phyloP scores from a whole-genome alignment of 768 basidiomycete genomes.

The Hortiboletus flavorubellus region DNA sequence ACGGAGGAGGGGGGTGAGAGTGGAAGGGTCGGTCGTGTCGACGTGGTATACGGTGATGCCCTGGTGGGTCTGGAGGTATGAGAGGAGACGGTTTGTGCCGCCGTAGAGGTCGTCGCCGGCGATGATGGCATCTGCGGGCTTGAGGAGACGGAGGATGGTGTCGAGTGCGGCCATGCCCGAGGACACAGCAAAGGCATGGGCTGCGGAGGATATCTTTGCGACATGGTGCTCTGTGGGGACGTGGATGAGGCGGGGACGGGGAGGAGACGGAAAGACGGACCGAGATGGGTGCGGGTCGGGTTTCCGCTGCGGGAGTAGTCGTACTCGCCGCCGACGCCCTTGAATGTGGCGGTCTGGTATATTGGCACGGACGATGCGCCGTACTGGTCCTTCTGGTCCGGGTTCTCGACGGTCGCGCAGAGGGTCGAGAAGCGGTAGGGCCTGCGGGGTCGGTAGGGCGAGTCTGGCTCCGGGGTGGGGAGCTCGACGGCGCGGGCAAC shows the following conservation, averaged over 20 bases:
- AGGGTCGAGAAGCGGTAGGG: constrained; percentile 89
- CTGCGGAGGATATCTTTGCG: constrained; percentile 92
- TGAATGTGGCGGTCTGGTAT: constrained; percentile 98
- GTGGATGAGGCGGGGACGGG: background rate
- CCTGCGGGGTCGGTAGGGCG: constrained; percentile 61
- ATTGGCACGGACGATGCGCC: constrained; percentile 94
- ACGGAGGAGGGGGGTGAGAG: constrained; percentile 60
- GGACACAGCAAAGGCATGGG: constrained; percentile 86
- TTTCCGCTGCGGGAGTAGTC: constrained; percentile 97
- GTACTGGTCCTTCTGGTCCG: constrained; percentile 91
- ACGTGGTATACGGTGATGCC: constrained; percentile 91
- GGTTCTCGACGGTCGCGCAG: constrained; percentile 90
- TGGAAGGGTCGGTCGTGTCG: constrained; percentile 77
- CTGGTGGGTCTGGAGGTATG: constrained; percentile 82
- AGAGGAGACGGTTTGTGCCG: constrained; percentile 92
- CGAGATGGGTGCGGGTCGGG: constrained; percentile 92
- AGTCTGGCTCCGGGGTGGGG: constrained; percentile 81
- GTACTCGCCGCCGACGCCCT: constrained; percentile 84
- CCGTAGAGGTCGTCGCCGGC: constrained; percentile 98
- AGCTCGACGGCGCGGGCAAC: constrained; percentile 44
- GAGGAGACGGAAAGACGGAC: constrained; percentile 41
- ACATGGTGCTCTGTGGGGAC: constrained; percentile 86
- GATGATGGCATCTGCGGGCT: constrained; percentile 93
- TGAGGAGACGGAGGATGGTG: constrained; percentile 88
- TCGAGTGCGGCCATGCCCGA: constrained; percentile 99